phyloP scores from a whole-genome alignment of 2,329 filamentous ascomycete species.

The Drechslerella dactyloides region DNA sequence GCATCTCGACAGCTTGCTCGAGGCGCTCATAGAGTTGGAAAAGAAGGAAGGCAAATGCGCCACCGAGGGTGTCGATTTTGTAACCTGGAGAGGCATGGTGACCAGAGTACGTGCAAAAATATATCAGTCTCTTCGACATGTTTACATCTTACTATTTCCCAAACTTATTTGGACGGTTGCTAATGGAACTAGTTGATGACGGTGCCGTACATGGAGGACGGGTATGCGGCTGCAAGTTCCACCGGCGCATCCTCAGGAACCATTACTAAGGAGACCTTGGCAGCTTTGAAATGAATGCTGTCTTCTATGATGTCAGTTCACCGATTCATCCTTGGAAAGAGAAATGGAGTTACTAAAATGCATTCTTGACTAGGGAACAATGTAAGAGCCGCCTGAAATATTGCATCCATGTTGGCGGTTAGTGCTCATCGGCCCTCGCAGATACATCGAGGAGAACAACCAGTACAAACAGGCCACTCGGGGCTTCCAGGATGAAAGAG shows the following conservation, averaged over 20 bases:
- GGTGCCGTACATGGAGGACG: constrained; percentile 77
- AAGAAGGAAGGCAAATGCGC: constrained; percentile 69
- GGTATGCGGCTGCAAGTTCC: constrained; percentile 62
- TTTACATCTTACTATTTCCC: too few species aligned
- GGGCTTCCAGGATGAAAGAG: constrained; percentile 64
- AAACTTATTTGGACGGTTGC: constrained; percentile 6
- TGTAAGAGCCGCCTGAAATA: constrained; percentile 60
- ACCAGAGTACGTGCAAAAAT: constrained; percentile 73
- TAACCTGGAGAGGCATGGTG: constrained; percentile 98
- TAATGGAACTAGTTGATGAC: constrained; percentile 74
- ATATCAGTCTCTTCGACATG: too few species aligned
- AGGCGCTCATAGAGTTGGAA: constrained; percentile 76
- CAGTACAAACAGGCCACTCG: constrained; percentile 71
- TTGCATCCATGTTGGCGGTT: too few species aligned
- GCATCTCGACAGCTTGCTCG: constrained; percentile 83
- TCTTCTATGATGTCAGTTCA: constrained; percentile 76
- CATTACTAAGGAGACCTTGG: constrained; percentile 17
- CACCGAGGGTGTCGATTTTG: constrained; percentile 70
- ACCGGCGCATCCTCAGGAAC: constrained; percentile 30
- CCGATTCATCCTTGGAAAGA: constrained; percentile 25
- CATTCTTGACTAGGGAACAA: constrained; percentile 61
- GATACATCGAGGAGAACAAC: constrained; percentile 93
- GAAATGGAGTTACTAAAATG: constrained; percentile 48
- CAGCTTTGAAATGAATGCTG: constrained; percentile 96
- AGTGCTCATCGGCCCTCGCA: constrained; percentile 57